Evolutionary conservation across 345 rosid species (phyloP), one percentile per base, ranked within the genome.

Genomic region (Garcia nutans): DNA sequence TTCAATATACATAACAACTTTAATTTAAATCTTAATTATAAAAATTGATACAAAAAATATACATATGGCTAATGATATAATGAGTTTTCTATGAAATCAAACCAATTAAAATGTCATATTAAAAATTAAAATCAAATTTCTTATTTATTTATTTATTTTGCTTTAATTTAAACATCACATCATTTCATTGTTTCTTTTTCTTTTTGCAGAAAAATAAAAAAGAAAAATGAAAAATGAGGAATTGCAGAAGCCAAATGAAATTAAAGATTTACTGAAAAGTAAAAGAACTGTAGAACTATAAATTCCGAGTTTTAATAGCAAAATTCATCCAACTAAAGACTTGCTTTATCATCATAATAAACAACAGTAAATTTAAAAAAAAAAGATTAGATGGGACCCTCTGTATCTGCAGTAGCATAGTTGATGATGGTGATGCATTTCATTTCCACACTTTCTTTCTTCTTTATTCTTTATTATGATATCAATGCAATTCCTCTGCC

Each of bases 251-350:
- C 73, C 37, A 20, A 22, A 58, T 57, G 41, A 71, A 2, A 74
- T 77, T 76, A 73, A 73, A 68, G 56, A 49, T 31, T 31, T 12
- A 45, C 49, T 56, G 12, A 56, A 56, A 69, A 50, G 50, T 47
- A 8, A 47, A 1, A 47, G 50, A 57, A 16, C 10, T 69, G 52
- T 8, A 52, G 47, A 44, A 65, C 41, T 41, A 49, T 52, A 22
- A 72, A 74, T 70, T 68, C 57, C 45, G 44, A 54, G 50, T 79
- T 73, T 73, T 50, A 70, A 28, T 47, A 42, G 17, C n/a, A 41
- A 75, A 49, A 31, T 10, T 66, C 5, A 15, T 42, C 33, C 77
- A 66, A 69, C 69, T 55, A 57, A 47, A 59, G 71, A 72, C 65
- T 76, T 8, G 12, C 70, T 28, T 58, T 66, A 37, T 37, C 37